A percentile compares a stretch with the other conserved stretches of the same genome.
phyloP scores from a whole-genome alignment of 805 yeast species.

The Cyberlindnera nakhonratchasimensis region DNA sequence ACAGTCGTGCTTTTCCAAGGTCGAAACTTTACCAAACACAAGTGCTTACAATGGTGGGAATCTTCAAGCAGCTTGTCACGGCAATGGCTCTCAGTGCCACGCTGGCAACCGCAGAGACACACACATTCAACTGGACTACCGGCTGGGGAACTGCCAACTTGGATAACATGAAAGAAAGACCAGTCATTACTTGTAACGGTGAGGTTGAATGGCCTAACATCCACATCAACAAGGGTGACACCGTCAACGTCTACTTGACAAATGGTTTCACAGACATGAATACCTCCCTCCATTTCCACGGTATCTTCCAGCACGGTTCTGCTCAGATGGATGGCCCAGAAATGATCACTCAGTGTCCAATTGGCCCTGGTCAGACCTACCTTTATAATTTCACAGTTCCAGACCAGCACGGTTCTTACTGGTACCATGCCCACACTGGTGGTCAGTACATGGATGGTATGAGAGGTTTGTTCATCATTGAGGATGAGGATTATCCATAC shows the following conservation, averaged over 20 bases:
- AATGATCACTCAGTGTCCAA: conserved; percentile 85
- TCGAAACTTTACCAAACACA: background rate
- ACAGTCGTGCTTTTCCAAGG: background rate
- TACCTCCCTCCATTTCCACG: conserved; percentile 87
- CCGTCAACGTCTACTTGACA: conserved; percentile 64
- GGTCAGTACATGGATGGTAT: conserved; percentile 95
- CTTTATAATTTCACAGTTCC: conserved; percentile 86
- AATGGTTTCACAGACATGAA: conserved; percentile 67
- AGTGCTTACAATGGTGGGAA: conserved; percentile 11
- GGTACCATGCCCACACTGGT: conserved; percentile 94
- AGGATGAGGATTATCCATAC: conserved; percentile 53
- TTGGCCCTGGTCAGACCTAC: conserved; percentile 71
- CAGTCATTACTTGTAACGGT: conserved; percentile 44
- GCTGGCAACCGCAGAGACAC: conserved; percentile 38
- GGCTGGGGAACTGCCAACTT: conserved; percentile 49
- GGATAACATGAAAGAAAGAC: conserved; percentile 38
- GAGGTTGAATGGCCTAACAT: conserved; percentile 85
- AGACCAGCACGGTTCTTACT: conserved; percentile 80
- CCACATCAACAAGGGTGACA: conserved; percentile 75
- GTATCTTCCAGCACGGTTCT: conserved; percentile 73
- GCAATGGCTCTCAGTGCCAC: conserved; percentile 6
- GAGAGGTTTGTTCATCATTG: conserved; percentile 76
- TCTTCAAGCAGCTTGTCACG: conserved; percentile 8
- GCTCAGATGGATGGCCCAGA: conserved; percentile 90
- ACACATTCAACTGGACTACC: conserved; percentile 61